Percentiles rank a stretch among this genome's conserved stretches.
phyloP scores from a whole-genome alignment of 257 asterid species.

The Primulina huaijiensis region DNA sequence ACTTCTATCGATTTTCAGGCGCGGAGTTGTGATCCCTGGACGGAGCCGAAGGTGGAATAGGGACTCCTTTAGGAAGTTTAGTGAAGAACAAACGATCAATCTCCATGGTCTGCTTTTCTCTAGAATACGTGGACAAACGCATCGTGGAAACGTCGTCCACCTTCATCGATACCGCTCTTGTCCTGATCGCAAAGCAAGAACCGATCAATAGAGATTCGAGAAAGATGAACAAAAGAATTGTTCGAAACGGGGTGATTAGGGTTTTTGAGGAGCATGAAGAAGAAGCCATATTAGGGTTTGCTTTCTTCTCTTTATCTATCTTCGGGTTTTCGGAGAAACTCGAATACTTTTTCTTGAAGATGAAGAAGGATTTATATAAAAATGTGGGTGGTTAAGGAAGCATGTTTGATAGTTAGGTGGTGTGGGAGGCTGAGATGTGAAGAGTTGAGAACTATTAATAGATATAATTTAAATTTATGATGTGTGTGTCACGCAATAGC shows the following conservation, averaged over 20 bases:
- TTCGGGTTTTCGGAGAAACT: slow-evolving; percentile 1
- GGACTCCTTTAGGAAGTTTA: slow-evolving; percentile 42
- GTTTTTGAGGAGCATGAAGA: slow-evolving; percentile 17
- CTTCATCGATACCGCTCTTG: slow-evolving; percentile 26
- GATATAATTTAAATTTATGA: not conserved
- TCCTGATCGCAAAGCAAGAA: slow-evolving; percentile 27
- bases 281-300: slow-evolving; percentile 15
- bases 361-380: slow-evolving; percentile 10
- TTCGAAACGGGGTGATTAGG: not conserved
- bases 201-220: slow-evolving; percentile 13
- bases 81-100: slow-evolving; percentile 27
- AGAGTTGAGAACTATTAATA: slow-evolving; percentile 15
- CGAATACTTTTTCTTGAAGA: slow-evolving; percentile 16
- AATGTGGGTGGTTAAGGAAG: slow-evolving; percentile 11
- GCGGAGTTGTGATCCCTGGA: slow-evolving; percentile 43
- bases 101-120: slow-evolving; percentile 8
- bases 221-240: not conserved
- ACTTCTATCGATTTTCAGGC: slow-evolving; percentile 25
- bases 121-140: slow-evolving; percentile 24
- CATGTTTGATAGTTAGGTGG: not conserved
- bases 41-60: slow-evolving; percentile 54
- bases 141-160: slow-evolving; percentile 23
- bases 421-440: slow-evolving; percentile 26
- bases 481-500: slow-evolving; percentile 34
- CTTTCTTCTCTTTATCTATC: not conserved